These are phyloP conservation scores for Primulina huaijiensis DNA, from an alignment of 257 asterid genomes.

Conservation along the genomic window DNA sequence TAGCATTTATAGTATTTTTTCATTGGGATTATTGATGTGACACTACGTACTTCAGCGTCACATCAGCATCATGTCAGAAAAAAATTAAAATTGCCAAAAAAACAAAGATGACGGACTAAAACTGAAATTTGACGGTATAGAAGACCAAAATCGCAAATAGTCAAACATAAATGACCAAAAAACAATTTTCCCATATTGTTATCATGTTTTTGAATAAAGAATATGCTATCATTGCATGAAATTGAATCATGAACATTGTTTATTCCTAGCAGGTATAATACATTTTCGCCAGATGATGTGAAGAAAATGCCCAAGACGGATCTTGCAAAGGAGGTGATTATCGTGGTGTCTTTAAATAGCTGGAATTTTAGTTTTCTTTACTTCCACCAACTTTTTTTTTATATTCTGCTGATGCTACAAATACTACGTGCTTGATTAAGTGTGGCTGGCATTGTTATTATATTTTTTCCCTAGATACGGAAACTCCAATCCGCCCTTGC, in stretches of 20 bases:
- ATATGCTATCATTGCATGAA: not conserved
- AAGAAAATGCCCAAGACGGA: constrained; percentile 83
- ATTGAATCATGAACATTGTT: constrained; percentile 16
- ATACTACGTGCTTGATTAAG: not conserved
- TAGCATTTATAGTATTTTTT: too few relatives aligned
- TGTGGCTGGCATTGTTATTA: not conserved
- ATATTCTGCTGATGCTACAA: not conserved
- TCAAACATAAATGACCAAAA: too few relatives aligned
- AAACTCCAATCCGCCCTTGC: constrained; percentile 73
- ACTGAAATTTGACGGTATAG: too few relatives aligned
- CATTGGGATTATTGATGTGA: too few relatives aligned
- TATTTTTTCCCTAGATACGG: constrained; percentile 54
- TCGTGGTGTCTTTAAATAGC: constrained; percentile 8
- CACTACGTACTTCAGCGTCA: too few relatives aligned
- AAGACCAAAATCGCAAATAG: too few relatives aligned
- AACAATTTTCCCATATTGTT: too few relatives aligned
- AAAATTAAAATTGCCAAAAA: too few relatives aligned
- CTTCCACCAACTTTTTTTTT: not conserved
- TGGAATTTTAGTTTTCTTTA: not conserved
- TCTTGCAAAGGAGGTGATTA: constrained; percentile 76
- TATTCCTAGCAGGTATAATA: constrained; percentile 53
- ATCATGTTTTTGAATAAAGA: not conserved
- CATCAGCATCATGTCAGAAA: too few relatives aligned
- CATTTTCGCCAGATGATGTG: constrained; percentile 81
- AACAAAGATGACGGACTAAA: too few relatives aligned